Base-by-base conservation (phyloP, 176 grass and related monocot species). In the Oryza australiensis region DNA sequence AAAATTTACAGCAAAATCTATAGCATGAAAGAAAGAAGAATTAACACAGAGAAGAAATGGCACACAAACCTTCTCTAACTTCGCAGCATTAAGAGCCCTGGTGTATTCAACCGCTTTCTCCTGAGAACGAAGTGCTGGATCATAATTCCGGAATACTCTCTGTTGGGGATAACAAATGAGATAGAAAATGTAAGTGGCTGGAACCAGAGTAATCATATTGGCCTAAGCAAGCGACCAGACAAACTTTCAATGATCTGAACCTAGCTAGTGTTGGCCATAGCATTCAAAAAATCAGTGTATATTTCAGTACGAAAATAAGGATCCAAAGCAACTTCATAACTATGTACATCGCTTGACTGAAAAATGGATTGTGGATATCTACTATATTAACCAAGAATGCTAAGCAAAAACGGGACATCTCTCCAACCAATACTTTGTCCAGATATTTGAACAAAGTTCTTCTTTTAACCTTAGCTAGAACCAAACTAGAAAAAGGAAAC, bases 71-170 rank as follows among this genome's bases (percentile, higher is more conserved):
- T 95, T 99, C 57, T 99, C 96, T 77, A 99, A 76, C 82, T 99
- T 99, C 59, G 93, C 92, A 40, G 96, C 91, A 90, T 92, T 93
- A 75, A 99, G 89, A 14, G 96, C 93, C n/a, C 96, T 87, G 7
- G 91, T 95, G 72, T 94, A 99, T 74, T 99, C 96, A 28, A 95
- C 85, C n/a, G 93, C 89, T 78, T 90, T 95, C 80, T 99, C 96
- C 78, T 91, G 96, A 14, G 80, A 89, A 16, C 86, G 93, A 84
- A 99, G 89, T 12, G 77, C 90, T 45, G 91, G 91, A 68, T 99
- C 96, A 81, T 99, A 99, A 75, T 95, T 99, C 53, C 83, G 85
- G 67, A 92, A 95, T 35, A 99, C 96, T 94, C 96, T 99, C 93
- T 99, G 89, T 91, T 77, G 60, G 66, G 30, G 68, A 8, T 14